phyloP scores from a whole-genome alignment of 805 yeast genomes.

The Candida morakotiae region DNA sequence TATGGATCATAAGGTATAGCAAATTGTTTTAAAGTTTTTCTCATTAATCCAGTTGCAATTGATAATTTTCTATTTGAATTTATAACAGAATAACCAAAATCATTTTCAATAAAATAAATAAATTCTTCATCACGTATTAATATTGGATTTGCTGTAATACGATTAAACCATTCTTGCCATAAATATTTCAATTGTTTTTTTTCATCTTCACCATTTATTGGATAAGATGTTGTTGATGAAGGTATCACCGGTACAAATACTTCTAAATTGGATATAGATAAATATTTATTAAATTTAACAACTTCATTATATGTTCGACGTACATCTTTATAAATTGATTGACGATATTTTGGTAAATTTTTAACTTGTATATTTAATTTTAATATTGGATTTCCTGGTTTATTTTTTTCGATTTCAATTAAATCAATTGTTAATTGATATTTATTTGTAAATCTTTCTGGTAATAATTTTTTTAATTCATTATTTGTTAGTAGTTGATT shows the following conservation, averaged over 20 bases:
- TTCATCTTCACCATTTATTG: conserved; percentile 83
- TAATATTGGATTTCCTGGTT: conserved; percentile 74
- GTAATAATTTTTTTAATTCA: conserved; percentile 44
- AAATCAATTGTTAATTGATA: conserved; percentile 52
- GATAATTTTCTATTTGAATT: conserved; percentile 53
- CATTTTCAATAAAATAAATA: conserved; percentile 76
- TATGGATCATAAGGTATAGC: conserved; percentile 90
- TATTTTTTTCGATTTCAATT: conserved; percentile 66
- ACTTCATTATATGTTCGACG: conserved; percentile 81
- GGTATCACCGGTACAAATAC: conserved; percentile 93
- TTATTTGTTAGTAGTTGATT: conserved; percentile 23
- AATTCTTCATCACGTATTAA: conserved; percentile 84
- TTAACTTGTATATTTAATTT: conserved; percentile 51
- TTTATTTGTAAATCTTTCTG: conserved; percentile 45
- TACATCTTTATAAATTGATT: conserved; percentile 62
- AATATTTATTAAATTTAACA: conserved; percentile 67
- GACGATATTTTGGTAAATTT: conserved; percentile 74
- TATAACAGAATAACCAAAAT: conserved; percentile 60
- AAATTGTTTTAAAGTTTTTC: conserved; percentile 88
- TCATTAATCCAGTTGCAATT: conserved; percentile 77
- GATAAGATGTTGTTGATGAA: conserved; percentile 66
- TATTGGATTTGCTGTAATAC: conserved; percentile 72
- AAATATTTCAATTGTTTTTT: conserved; percentile 48
- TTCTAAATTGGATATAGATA: conserved; percentile 80
- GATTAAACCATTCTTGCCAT: conserved; percentile 83